phyloP scores from a whole-genome alignment of 2,329 filamentous ascomycete species.

The Aspergillus fumigatiaffinis region DNA sequence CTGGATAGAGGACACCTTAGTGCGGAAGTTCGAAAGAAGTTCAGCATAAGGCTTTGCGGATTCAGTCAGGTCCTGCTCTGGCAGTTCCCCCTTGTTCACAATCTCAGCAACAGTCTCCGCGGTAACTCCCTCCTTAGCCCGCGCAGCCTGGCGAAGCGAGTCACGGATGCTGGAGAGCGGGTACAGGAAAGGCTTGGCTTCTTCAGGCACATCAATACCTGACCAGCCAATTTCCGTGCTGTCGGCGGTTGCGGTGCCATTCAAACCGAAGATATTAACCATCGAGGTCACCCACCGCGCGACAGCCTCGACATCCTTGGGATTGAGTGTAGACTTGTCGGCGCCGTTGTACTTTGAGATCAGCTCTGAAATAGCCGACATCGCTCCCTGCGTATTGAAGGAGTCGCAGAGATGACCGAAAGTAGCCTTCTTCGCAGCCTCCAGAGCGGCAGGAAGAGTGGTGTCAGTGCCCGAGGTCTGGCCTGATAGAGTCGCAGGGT shows the following conservation, averaged over 20 bases:
- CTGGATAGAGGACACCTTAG: slow-evolving; percentile 35
- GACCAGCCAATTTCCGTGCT: slow-evolving; percentile 57
- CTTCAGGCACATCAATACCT: slow-evolving; percentile 59
- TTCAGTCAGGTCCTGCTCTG: slow-evolving; percentile 21
- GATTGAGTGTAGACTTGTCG: slow-evolving; percentile 44
- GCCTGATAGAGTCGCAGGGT: slow-evolving; percentile 34
- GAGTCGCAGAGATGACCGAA: slow-evolving; percentile 71
- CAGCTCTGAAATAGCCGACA: slow-evolving; percentile 73
- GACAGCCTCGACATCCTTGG: slow-evolving; percentile 49
- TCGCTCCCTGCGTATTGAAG: slow-evolving; percentile 77
- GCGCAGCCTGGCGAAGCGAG: slow-evolving; percentile 54
- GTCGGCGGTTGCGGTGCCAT: slow-evolving; percentile 37
- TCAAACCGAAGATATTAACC: slow-evolving; percentile 76
- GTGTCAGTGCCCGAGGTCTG: slow-evolving; percentile 17
- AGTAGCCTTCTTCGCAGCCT: slow-evolving; percentile 54
- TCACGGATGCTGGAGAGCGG: slow-evolving; percentile 57
- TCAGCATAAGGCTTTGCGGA: slow-evolving; percentile 44
- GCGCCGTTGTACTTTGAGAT: slow-evolving; percentile 71
- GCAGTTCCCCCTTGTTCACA: slow-evolving; percentile 25
- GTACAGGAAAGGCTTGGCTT: slow-evolving; percentile 58
- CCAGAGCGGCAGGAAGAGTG: slow-evolving; percentile 48
- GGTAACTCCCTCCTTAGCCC: slow-evolving; percentile 43
- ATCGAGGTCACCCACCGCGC: slow-evolving; percentile 80
- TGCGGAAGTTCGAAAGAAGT: slow-evolving; percentile 43
- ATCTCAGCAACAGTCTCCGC: slow-evolving; percentile 37